phyloP scores from a whole-genome alignment of 768 basidiomycete species.

The Pulveroboletus sp. region DNA sequence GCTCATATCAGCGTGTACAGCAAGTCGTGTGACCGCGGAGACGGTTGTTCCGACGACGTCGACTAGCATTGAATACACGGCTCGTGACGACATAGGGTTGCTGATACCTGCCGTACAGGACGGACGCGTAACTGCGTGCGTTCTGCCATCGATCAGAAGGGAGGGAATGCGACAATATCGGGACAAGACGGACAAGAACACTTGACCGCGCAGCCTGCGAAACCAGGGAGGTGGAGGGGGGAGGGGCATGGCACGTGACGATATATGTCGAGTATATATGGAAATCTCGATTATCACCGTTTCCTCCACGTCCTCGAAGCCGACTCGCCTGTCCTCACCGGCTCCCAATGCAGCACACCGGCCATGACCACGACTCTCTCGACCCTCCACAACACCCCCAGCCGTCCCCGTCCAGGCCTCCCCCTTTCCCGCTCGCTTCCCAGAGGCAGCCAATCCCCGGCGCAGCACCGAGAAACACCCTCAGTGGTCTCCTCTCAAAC shows the following conservation, averaged over 20 bases:
- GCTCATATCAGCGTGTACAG: not conserved
- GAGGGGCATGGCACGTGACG: constrained; percentile 19
- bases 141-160: no score
- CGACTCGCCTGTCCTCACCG: not conserved
- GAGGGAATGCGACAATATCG: not conserved
- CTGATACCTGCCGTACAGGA: not conserved
- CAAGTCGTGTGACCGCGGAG: constrained; percentile 8
- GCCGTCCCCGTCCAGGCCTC: not conserved
- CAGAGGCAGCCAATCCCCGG: constrained; percentile 12
- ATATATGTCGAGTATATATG: constrained; percentile 26
- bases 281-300: constrained; percentile 32
- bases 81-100: not conserved
- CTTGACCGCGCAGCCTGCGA: no score
- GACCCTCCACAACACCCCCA: not conserved
- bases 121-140: not conserved
- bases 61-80: not conserved
- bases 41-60: not conserved
- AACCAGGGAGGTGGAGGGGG: not conserved
- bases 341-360: constrained; percentile 21
- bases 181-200: not conserved
- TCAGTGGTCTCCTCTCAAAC: constrained; percentile 42
- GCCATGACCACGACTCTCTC: constrained; percentile 12
- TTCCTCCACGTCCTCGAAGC: constrained; percentile 15
- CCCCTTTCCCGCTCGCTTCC: not conserved
- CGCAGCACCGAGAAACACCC: constrained; percentile 23